Conservation (phyloP, 306 rosid genomes). For the Trifolium pratense region DNA sequence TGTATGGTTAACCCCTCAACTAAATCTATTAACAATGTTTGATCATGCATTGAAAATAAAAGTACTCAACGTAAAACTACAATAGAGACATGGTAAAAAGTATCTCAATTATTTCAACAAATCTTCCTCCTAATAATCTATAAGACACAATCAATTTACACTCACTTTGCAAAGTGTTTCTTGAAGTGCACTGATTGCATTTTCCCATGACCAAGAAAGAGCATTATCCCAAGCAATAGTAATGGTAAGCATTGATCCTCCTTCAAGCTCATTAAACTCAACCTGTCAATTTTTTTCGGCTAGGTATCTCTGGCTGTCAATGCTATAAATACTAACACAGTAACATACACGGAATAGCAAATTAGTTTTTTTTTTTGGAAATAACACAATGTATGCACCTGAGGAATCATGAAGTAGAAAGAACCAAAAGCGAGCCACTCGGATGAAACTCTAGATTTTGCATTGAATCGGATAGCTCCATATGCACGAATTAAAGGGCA, state of each 20-base stretch:
- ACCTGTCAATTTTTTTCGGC: conserved; percentile 72
- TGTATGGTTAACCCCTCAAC: not conserved
- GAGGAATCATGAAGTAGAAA: conserved; percentile 93
- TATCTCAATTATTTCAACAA: conserved; percentile 4
- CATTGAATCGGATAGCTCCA: conserved; percentile 88
- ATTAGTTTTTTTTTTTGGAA: conserved; percentile 43
- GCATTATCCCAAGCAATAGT: conserved; percentile 90
- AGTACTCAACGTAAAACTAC: too few relatives aligned
- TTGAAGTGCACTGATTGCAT: conserved; percentile 69
- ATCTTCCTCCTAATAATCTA: not conserved
- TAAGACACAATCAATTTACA: conserved; percentile 3
- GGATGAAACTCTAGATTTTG: conserved; percentile 64
- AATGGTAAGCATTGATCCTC: conserved; percentile 75
- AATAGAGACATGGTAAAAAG: not conserved
- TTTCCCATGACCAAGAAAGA: conserved; percentile 75
- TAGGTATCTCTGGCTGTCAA: conserved; percentile 64
- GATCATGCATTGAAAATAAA: not conserved
- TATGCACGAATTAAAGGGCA: conserved; percentile 90
- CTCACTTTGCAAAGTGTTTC: conserved; percentile 70
- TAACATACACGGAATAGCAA: conserved; percentile 31
- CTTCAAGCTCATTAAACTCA: conserved; percentile 91
- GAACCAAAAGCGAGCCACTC: conserved; percentile 90
- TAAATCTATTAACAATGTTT: not conserved
- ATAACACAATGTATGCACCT: conserved; percentile 60
- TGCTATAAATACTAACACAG: conserved; percentile 56